A percentile compares a stretch with the other conserved stretches of the same genome.
phyloP scores from a whole-genome alignment of 2,329 filamentous ascomycete species.

The Trichoderma brevicompactum region DNA sequence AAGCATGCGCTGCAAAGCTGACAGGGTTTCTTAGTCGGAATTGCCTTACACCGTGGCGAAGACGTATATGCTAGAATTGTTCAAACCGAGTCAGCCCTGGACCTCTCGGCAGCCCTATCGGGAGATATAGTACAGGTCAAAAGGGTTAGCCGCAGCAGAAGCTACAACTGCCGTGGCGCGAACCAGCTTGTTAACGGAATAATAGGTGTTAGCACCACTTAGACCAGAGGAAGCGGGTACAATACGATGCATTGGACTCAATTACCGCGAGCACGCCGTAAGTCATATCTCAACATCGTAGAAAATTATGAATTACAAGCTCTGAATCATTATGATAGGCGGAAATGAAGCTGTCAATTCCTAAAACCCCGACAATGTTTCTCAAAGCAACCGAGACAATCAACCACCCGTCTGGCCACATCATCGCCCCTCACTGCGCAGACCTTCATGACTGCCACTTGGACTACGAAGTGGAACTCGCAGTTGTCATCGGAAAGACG shows the following conservation, averaged over 20 bases:
- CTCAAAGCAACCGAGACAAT: slow-evolving; percentile 14
- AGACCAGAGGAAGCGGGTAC: slow-evolving; percentile 18
- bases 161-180: background rate
- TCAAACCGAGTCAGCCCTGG: slow-evolving; percentile 13
- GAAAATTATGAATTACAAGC: background rate
- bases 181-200: slow-evolving; percentile 6
- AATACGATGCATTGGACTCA: slow-evolving; percentile 22
- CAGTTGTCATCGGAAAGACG: slow-evolving; percentile 17
- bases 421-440: slow-evolving; percentile 7
- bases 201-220: slow-evolving; percentile 5
- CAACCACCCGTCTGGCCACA: slow-evolving; percentile 6
- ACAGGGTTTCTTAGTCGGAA: slow-evolving; percentile 9
- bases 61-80: slow-evolving; percentile 21
- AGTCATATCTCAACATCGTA: background rate
- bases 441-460: slow-evolving; percentile 15
- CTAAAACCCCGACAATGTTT: slow-evolving; percentile 10
- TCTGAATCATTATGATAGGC: background rate
- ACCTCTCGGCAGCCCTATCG: slow-evolving; percentile 15
- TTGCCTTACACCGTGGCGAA: slow-evolving; percentile 21
- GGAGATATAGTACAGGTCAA: slow-evolving; percentile 10
- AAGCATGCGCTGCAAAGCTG: slow-evolving; percentile 4
- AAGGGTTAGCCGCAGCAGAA: background rate
- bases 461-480: slow-evolving; percentile 18
- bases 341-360: slow-evolving; percentile 14
- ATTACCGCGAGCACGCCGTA: slow-evolving; percentile 19